Evolutionary conservation across 1,139 yeast species (phyloP).

Genomic region (Yamadazyma oceani): DNA sequence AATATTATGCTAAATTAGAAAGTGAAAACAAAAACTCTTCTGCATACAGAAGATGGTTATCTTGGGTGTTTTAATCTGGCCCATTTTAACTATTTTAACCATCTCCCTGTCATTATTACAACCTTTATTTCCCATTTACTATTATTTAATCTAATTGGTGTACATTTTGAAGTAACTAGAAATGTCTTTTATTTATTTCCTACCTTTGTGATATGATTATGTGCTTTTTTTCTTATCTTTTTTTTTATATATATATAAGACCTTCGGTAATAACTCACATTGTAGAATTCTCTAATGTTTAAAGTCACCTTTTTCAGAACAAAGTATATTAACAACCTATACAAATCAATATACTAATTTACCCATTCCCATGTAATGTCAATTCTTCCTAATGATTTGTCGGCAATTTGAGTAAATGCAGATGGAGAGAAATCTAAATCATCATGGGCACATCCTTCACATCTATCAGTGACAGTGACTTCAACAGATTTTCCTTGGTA

Average conservation of each 20-base stretch:
- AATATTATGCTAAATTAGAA: conserved; percentile 32
- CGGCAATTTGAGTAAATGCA: conserved; percentile 41
- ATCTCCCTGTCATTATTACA: background rate
- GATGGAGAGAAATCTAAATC: conserved; percentile 49
- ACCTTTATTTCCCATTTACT: too few species aligned
- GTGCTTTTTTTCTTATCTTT: background rate
- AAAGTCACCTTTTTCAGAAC: too few species aligned
- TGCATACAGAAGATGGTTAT: conserved; percentile 6
- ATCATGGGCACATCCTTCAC: conserved; percentile 38
- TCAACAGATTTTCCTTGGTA: conserved; percentile 43
- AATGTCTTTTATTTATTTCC: conserved; percentile 2
- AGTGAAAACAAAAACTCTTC: conserved; percentile 12
- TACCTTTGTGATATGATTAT: background rate
- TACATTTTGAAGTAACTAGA: conserved; percentile 1
- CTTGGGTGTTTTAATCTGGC: conserved; percentile 17
- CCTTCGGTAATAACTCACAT: background rate
- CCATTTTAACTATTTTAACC: too few species aligned
- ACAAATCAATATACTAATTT: too few species aligned
- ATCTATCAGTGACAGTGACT: conserved; percentile 44
- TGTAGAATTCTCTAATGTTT: too few species aligned
- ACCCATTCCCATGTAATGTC: conserved; percentile 43
- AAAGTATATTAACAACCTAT: too few species aligned
- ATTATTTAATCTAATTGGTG: background rate
- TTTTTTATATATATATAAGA: background rate
- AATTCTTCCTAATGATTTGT: conserved; percentile 41